A percentile compares a stretch with the other conserved stretches of the same genome.
Evolutionary conservation across 352 stramenopile species (phyloP).

Genomic region (Thraustotheca clavata): DNA sequence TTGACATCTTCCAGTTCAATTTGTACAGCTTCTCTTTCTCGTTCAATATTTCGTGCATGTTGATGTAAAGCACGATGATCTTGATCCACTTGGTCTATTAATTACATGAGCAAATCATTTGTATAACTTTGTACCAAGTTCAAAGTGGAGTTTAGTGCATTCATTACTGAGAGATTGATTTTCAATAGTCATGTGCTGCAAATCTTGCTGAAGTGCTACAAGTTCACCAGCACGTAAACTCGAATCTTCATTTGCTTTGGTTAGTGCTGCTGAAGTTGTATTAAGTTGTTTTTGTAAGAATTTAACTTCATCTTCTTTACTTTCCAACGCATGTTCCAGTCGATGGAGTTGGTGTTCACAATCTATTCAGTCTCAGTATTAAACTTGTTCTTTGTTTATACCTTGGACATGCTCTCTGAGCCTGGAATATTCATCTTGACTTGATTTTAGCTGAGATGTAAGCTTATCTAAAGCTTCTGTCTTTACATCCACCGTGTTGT

Average conservation of each 20-base stretch:
- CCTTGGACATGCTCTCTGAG: neutral
- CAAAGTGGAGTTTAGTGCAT: constrained; percentile 47
- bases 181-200: constrained; percentile 84
- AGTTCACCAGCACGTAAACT: constrained; percentile 58
- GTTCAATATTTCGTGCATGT: constrained; percentile 45
- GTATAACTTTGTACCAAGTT: neutral
- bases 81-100: constrained; percentile 25
- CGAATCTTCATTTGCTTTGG: constrained; percentile 8
- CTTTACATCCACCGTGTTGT: constrained; percentile 56
- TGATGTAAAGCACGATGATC: constrained; percentile 51
- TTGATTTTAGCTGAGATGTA: constrained; percentile 11
- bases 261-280: neutral
- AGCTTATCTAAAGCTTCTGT: constrained; percentile 65
- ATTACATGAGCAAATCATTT: neutral
- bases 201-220: constrained; percentile 54
- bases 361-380: neutral
- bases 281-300: constrained; percentile 31
- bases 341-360: constrained; percentile 15
- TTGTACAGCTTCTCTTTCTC: constrained; percentile 53
- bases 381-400: neutral
- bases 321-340: constrained; percentile 49
- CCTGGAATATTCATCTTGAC: neutral
- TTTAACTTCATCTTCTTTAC: constrained; percentile 36
- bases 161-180: constrained; percentile 82
- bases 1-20: constrained; percentile 72